Percentiles rank a stretch among this genome's conserved stretches.
These are phyloP conservation scores for Tephrocybe rancida DNA, from an alignment of 768 basidiomycete species.

Conservation along the genomic window DNA sequence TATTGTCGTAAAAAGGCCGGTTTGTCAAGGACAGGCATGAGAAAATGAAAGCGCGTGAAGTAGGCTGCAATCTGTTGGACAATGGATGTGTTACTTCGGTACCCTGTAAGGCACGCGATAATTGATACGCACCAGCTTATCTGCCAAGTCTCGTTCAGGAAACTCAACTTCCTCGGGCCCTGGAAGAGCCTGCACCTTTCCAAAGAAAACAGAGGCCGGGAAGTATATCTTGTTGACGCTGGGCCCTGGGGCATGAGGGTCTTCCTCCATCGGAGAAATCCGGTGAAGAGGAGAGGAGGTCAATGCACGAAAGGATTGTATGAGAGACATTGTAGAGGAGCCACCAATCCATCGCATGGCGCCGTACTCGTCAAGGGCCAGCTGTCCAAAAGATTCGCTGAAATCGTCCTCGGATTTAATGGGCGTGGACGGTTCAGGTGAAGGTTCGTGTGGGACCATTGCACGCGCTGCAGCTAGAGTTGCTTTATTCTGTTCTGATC, in stretches of 20 bases:
- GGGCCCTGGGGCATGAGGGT: slow-evolving; percentile 75
- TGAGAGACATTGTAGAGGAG: slow-evolving; percentile 90
- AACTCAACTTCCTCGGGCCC: slow-evolving; percentile 86
- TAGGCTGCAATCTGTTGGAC: slow-evolving; percentile 75
- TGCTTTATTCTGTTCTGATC: slow-evolving; percentile 38
- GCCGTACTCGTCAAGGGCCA: slow-evolving; percentile 87
- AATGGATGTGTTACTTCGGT: slow-evolving; percentile 20
- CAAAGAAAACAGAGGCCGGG: slow-evolving; percentile 85
- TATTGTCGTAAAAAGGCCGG: slow-evolving; percentile 79
- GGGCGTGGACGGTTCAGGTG: slow-evolving; percentile 41
- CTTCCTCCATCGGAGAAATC: slow-evolving; percentile 84
- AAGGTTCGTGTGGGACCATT: slow-evolving; percentile 35
- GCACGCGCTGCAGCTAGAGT: slow-evolving; percentile 37
- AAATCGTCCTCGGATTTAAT: slow-evolving; percentile 74
- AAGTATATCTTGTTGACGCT: slow-evolving; percentile 87
- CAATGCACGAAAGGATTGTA: slow-evolving; percentile 81
- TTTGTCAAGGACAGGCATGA: slow-evolving; percentile 87
- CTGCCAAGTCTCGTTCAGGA: slow-evolving; percentile 81
- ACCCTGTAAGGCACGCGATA: slow-evolving; percentile 15
- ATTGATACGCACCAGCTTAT: slow-evolving; percentile 69
- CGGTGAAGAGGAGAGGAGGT: slow-evolving; percentile 76
- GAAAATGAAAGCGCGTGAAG: slow-evolving; percentile 84
- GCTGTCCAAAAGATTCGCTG: slow-evolving; percentile 83
- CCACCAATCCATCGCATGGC: slow-evolving; percentile 93
- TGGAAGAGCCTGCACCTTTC: slow-evolving; percentile 81